Evolutionary conservation across 495 filamentous ascomycete species (phyloP).

Genomic region (Cryomyces minteri): DNA sequence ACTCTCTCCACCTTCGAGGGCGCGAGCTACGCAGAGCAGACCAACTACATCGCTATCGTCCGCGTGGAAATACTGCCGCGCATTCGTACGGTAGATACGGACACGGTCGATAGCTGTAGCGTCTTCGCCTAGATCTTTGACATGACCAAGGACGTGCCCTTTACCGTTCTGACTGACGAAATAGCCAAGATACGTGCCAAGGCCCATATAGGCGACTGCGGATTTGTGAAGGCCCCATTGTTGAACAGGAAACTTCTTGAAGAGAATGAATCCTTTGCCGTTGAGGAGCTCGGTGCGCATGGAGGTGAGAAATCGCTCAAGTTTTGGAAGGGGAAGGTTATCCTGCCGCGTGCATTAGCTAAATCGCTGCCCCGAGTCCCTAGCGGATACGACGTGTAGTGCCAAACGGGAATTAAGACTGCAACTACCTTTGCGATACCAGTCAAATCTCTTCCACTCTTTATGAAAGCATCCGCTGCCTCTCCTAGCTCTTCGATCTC

Average conservation of each 20-base stretch:
- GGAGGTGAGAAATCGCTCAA: slow-evolving; percentile 31
- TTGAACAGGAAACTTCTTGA: slow-evolving; percentile 61
- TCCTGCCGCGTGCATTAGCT: slow-evolving; percentile 17
- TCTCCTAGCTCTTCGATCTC: no score
- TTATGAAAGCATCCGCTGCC: no score
- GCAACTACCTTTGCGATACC: no score
- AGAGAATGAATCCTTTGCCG: slow-evolving; percentile 80
- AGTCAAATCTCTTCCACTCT: no score
- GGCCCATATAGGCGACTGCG: slow-evolving; percentile 75
- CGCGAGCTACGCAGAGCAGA: slow-evolving; percentile 62
- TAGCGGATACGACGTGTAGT: no score
- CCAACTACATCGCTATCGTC: slow-evolving; percentile 76
- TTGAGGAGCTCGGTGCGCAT: slow-evolving; percentile 57
- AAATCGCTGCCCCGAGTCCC: neutral
- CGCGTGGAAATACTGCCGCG: slow-evolving; percentile 67
- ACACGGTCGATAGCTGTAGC: slow-evolving; percentile 62
- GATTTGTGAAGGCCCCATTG: slow-evolving; percentile 66
- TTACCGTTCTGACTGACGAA: slow-evolving; percentile 70
- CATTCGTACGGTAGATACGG: slow-evolving; percentile 77
- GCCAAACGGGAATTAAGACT: no score
- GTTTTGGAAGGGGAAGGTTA: slow-evolving; percentile 46
- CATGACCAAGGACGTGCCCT: slow-evolving; percentile 82
- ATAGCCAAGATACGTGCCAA: slow-evolving; percentile 75
- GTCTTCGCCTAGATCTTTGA: slow-evolving; percentile 79
- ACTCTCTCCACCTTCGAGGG: slow-evolving; percentile 67